Evolutionary conservation across 2,329 filamentous ascomycete species (phyloP).

Genomic region (Parascedosporium putredinis): DNA sequence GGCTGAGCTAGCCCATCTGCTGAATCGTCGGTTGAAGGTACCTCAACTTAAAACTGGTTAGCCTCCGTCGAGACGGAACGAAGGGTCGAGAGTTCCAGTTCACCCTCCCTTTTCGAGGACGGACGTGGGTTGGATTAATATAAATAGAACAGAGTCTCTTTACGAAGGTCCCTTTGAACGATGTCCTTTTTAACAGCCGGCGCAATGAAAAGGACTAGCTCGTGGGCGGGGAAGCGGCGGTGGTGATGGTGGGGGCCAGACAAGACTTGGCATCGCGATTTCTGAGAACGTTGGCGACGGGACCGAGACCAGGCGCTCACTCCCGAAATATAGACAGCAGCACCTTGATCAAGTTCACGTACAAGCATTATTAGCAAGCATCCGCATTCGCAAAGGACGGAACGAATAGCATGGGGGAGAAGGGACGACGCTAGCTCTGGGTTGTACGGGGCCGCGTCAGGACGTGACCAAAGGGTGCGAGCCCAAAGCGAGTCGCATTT

Average conservation of each 20-base stretch:
- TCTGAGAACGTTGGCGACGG: no score
- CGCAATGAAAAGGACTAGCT: background rate
- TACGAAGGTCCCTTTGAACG: background rate
- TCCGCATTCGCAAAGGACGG: no score
- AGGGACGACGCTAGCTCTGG: background rate
- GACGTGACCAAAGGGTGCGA: background rate
- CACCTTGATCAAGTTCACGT: no score
- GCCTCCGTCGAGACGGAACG: constrained; percentile 1
- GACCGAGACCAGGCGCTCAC: no score
- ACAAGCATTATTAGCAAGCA: no score
- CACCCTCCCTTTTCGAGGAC: background rate
- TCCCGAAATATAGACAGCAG: no score
- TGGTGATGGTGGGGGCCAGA: background rate
- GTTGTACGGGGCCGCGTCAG: background rate
- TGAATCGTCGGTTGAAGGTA: background rate
- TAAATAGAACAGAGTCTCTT: constrained; percentile 1
- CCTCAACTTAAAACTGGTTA: background rate
- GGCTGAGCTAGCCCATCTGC: constrained; percentile 1
- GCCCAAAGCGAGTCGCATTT: background rate
- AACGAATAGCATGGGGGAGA: background rate
- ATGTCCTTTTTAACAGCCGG: background rate
- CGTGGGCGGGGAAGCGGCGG: background rate
- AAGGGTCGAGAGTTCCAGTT: background rate
- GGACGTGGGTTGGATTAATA: background rate
- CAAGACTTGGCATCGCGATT: no score